Conservation (phyloP, 805 yeast species). For the Wickerhamiella cacticola region DNA sequence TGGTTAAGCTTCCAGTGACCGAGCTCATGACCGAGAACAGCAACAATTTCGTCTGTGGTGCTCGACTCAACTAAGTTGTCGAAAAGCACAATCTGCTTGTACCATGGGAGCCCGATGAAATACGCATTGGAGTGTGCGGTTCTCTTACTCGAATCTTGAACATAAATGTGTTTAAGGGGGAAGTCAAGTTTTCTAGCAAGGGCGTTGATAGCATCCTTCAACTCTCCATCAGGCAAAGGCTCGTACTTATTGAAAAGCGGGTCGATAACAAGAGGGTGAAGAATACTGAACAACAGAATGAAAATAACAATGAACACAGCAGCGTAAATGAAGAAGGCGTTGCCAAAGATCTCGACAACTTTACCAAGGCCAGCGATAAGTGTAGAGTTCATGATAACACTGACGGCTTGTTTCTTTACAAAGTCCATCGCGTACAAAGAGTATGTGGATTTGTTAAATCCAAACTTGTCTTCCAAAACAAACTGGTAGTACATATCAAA, state of each 20-base stretch:
- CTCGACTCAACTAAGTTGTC: slow-evolving; percentile 83
- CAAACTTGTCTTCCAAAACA: slow-evolving; percentile 82
- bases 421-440: slow-evolving; percentile 62
- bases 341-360: slow-evolving; percentile 70
- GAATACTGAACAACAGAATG: slow-evolving; percentile 61
- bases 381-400: slow-evolving; percentile 55
- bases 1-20: slow-evolving; percentile 96
- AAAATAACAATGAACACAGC: slow-evolving; percentile 59
- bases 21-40: slow-evolving; percentile 95
- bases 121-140: slow-evolving; percentile 95
- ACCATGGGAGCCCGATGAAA: slow-evolving; percentile 93
- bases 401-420: slow-evolving; percentile 46
- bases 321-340: slow-evolving; percentile 67
- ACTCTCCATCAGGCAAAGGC: slow-evolving; percentile 82
- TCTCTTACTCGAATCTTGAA: slow-evolving; percentile 93
- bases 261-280: slow-evolving; percentile 75
- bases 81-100: slow-evolving; percentile 84
- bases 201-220: slow-evolving; percentile 66
- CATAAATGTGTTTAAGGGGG: slow-evolving; percentile 77
- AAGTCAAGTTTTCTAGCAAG: slow-evolving; percentile 65
- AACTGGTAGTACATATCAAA: slow-evolving; percentile 63
- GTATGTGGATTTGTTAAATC: slow-evolving; percentile 78
- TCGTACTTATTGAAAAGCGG: slow-evolving; percentile 87
- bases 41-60: slow-evolving; percentile 68
- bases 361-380: slow-evolving; percentile 62